Conservation (phyloP, 345 rosid genomes). For the Raphanus raphanistrum region DNA sequence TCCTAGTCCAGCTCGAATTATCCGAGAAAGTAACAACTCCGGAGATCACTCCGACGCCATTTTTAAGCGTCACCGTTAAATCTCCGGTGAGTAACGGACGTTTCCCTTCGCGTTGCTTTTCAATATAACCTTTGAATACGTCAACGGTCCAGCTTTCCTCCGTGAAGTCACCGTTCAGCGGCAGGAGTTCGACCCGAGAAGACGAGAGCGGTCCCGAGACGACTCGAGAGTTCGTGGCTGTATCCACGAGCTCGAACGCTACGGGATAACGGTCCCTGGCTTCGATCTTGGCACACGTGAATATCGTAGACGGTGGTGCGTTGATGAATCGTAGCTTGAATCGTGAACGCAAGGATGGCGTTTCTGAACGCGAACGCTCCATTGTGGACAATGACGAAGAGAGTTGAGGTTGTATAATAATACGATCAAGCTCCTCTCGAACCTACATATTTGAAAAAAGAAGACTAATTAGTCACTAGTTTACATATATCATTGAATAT, state of each 20-base stretch:
- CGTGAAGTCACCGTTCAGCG: constrained; percentile 62
- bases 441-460: background rate
- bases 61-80: constrained; percentile 40
- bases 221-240: constrained; percentile 37
- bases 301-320: constrained; percentile 45
- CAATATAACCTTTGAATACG: constrained; percentile 47
- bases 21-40: constrained; percentile 56
- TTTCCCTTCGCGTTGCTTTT: constrained; percentile 63
- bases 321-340: constrained; percentile 49
- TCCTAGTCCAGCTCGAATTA: constrained; percentile 79
- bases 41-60: constrained; percentile 49
- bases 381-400: constrained; percentile 26
- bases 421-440: constrained; percentile 46
- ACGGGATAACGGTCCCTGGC: constrained; percentile 48
- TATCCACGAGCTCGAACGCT: constrained; percentile 50
- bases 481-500: background rate
- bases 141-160: constrained; percentile 51
- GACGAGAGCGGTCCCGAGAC: constrained; percentile 54
- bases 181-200: constrained; percentile 55
- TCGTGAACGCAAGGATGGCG: constrained; percentile 36
- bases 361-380: constrained; percentile 34
- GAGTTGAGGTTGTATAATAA: background rate
- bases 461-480: background rate
- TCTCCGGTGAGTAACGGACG: constrained; percentile 76
- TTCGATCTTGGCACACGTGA: constrained; percentile 57